phyloP scores from a whole-genome alignment of 2,329 filamentous ascomycete genomes.

The Acrocalymma vagum region DNA sequence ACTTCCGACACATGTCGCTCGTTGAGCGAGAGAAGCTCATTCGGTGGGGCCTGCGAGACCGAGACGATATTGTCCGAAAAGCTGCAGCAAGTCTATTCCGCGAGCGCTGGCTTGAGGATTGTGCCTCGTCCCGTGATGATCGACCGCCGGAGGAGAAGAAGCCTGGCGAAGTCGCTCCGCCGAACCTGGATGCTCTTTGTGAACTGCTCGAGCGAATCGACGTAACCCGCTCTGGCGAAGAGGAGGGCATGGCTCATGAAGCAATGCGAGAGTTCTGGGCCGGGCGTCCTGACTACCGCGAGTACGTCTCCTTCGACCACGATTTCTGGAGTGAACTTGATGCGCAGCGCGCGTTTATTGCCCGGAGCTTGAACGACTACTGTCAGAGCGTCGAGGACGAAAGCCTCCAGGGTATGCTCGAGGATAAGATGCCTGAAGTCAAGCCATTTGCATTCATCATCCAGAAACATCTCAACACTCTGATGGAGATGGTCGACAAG shows the following conservation, averaged over 20 bases:
- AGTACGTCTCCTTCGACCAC: constrained; percentile 76
- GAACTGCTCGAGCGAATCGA: constrained; percentile 95
- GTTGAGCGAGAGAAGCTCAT: constrained; percentile 95
- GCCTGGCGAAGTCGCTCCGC: constrained; percentile 50
- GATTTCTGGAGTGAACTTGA: constrained; percentile 82
- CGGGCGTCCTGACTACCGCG: constrained; percentile 82
- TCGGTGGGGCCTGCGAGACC: constrained; percentile 91
- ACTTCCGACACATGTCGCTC: constrained; percentile 92
- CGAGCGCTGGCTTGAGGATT: constrained; percentile 98
- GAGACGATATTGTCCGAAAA: constrained; percentile 93
- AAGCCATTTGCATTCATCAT: constrained; percentile 89
- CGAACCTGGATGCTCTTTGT: constrained; percentile 80
- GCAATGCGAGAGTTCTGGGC: constrained; percentile 98
- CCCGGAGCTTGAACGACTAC: constrained; percentile 92
- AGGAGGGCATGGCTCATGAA: constrained; percentile 89
- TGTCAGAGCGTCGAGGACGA: constrained; percentile 78
- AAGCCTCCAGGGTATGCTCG: constrained; percentile 77
- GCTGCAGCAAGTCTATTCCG: constrained; percentile 89
- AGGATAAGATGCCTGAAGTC: constrained; percentile 95
- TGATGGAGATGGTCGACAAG: constrained; percentile 69
- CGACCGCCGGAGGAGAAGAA: constrained; percentile 64
- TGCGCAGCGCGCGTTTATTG: constrained; percentile 88
- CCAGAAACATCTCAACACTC: constrained; percentile 76
- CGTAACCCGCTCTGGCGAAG: constrained; percentile 86
- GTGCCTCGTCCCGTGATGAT: constrained; percentile 72